These are phyloP conservation scores for Nemania abortiva DNA, from an alignment of 2,329 filamentous ascomycete species.

Conservation along the genomic window DNA sequence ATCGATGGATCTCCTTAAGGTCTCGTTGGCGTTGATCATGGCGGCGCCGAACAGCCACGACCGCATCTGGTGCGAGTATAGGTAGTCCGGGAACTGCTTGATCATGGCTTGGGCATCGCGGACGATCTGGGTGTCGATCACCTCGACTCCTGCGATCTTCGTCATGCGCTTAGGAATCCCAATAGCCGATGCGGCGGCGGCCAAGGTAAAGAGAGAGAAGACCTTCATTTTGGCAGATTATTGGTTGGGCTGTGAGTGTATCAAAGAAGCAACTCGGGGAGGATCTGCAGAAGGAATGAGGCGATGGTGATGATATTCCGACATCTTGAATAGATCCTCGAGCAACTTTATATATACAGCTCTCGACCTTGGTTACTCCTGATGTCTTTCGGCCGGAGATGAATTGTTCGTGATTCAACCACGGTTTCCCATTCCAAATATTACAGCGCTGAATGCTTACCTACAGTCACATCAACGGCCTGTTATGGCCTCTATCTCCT, in stretches of 20 bases:
- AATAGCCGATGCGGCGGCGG: slow-evolving; percentile 22
- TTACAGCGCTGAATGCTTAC: background rate
- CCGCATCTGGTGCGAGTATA: slow-evolving; percentile 38
- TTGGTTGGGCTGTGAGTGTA: slow-evolving; percentile 7
- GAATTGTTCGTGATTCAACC: background rate
- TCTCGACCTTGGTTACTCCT: background rate
- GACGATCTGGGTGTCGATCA: slow-evolving; percentile 39
- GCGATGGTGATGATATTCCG: slow-evolving; percentile 19
- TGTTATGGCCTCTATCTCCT: background rate
- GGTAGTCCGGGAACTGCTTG: slow-evolving; percentile 35
- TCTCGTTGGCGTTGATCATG: slow-evolving; percentile 38
- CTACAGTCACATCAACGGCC: background rate
- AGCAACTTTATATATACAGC: slow-evolving; percentile 32
- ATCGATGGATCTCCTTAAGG: slow-evolving; percentile 26
- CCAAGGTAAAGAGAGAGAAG: slow-evolving; percentile 30
- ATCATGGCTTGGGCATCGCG: slow-evolving; percentile 36
- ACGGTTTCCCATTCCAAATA: slow-evolving; percentile 26
- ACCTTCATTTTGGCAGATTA: slow-evolving; percentile 32
- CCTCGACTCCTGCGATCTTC: slow-evolving; percentile 37
- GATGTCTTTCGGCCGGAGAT: background rate
- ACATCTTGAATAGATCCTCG: background rate
- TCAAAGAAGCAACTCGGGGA: slow-evolving; percentile 6
- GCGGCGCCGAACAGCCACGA: slow-evolving; percentile 39
- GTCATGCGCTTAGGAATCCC: slow-evolving; percentile 23
- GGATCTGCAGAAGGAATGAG: slow-evolving; percentile 1